Evolutionary conservation across 2,329 filamentous ascomycete species (phyloP).

Genomic region (Cryphonectria naterciae): DNA sequence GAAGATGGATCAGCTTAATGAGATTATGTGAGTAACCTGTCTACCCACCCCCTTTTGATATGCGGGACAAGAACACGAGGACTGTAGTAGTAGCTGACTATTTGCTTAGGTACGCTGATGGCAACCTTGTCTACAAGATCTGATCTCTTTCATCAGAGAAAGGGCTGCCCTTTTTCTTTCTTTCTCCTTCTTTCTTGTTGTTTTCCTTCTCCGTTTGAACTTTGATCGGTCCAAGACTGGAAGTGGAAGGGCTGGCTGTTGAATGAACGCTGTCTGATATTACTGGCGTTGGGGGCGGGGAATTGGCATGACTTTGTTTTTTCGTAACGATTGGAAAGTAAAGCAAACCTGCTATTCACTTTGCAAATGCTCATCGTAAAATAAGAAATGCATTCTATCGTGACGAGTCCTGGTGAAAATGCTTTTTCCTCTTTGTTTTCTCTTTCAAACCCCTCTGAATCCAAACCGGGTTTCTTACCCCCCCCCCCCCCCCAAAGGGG

Average conservation of each 20-base stretch:
- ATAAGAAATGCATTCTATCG: not conserved
- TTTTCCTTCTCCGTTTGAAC: too few species aligned
- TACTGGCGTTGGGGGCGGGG: not conserved
- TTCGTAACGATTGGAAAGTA: not conserved
- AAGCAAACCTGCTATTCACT: not conserved
- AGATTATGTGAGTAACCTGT: slow-evolving; percentile 78
- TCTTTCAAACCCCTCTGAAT: not conserved
- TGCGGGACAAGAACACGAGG: too few species aligned
- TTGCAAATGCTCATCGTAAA: not conserved
- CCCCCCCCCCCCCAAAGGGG: too few species aligned
- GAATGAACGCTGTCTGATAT: not conserved
- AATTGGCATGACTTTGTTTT: not conserved
- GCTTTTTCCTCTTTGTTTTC: too few species aligned
- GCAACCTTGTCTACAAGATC: slow-evolving; percentile 72
- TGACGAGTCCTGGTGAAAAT: not conserved
- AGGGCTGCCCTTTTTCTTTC: not conserved
- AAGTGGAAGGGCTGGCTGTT: not conserved
- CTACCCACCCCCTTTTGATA: not conserved
- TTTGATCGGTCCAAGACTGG: not conserved
- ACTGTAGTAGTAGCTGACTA: slow-evolving; percentile 25
- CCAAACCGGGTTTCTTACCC: not conserved
- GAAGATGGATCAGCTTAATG: slow-evolving; percentile 80
- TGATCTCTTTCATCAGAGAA: slow-evolving; percentile 40
- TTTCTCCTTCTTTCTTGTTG: too few species aligned
- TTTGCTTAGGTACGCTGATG: slow-evolving; percentile 57